Base-by-base conservation (phyloP, 345 rosid species). In the Eucalyptus cloeziana region DNA sequence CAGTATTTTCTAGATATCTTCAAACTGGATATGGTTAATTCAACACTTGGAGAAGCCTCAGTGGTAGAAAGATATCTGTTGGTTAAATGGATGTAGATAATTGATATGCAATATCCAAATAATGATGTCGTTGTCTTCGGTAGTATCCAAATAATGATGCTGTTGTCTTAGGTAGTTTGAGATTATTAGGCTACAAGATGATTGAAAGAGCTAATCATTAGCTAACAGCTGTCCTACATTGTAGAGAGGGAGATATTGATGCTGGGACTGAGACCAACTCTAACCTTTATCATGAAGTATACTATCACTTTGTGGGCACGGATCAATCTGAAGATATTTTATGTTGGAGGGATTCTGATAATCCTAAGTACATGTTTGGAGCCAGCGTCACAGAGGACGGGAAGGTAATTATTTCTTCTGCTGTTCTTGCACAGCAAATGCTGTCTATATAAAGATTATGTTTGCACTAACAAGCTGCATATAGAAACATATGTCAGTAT, bases 261-360 rank as follows among this genome's bases (percentile, higher is more conserved):
- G 99, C 98, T 88, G 99, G 99, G 67, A 97, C 96, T 49, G 99
- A 97, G 95, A 98, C 98, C 33, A 94, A 94, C 89, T 86, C 98
- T 47, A 98, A 95, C 90, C 96, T 98, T 88, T 91, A 95, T 91
- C 98, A 98, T 4, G 96, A 96, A 92, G 30, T 96, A 30, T 96
- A 93, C 92, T 98, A 98, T 91, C 99, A 98, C 93, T 93, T 96
- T 56, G 83, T 96, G 47, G 98, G 98, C 52, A 93, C 95, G 2
- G 93, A 94, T 90, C 99, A 98, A 88, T 93, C 95, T 43, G 95
- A 97, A 89, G 99, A 98, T 94, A 92, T 96, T 89, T 90, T 97
- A 89, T 98, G 99, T 92, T 98, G 98, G 97, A 96, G 88, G 93
- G 99, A 98, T 91, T 91, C 91, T 64, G 96, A 94, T 37, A 95